These are phyloP conservation scores for Mycena kentingensis DNA, from an alignment of 768 basidiomycete genomes.

Conservation along the genomic window DNA sequence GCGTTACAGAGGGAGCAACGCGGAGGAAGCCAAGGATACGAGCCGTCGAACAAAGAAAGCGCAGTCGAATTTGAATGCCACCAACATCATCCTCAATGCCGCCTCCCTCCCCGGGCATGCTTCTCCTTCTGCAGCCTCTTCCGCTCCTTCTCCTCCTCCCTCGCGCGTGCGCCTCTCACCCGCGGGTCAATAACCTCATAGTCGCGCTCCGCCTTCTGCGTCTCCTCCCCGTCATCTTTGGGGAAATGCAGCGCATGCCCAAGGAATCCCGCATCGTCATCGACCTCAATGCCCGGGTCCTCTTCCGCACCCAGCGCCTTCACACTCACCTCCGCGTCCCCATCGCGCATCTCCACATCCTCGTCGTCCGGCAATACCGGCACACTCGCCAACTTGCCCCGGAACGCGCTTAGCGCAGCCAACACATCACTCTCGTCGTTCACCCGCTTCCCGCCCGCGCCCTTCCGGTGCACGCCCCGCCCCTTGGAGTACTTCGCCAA, in stretches of 20 bases:
- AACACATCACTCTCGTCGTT: constrained; percentile 74
- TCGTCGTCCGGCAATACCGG: constrained; percentile 17
- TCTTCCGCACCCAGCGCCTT: constrained; percentile 32
- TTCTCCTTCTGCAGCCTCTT: constrained; percentile 46
- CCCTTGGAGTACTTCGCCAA: constrained; percentile 77
- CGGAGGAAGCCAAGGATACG: too few relatives aligned
- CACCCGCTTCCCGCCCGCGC: constrained; percentile 46
- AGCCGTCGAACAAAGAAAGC: too few relatives aligned
- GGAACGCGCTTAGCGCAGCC: constrained; percentile 67
- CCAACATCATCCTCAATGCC: constrained; percentile 9
- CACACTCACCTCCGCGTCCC: constrained; percentile 26
- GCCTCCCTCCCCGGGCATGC: constrained; percentile 35
- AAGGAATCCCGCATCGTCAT: constrained; percentile 76
- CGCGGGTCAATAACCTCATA: constrained; percentile 91
- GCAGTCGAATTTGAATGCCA: too few relatives aligned
- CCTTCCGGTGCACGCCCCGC: constrained; percentile 58
- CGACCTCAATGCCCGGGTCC: constrained; percentile 69
- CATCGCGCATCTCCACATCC: constrained; percentile 20
- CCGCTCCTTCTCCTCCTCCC: constrained; percentile 75
- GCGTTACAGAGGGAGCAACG: too few relatives aligned
- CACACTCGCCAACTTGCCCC: constrained; percentile 62
- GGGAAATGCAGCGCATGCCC: constrained; percentile 73
- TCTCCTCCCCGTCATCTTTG: constrained; percentile 78
- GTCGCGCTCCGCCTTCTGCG: constrained; percentile 74
- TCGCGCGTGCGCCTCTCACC: constrained; percentile 68